phyloP scores from a whole-genome alignment of 148 eudicot genomes.

The Vaccinium myrtillus region DNA sequence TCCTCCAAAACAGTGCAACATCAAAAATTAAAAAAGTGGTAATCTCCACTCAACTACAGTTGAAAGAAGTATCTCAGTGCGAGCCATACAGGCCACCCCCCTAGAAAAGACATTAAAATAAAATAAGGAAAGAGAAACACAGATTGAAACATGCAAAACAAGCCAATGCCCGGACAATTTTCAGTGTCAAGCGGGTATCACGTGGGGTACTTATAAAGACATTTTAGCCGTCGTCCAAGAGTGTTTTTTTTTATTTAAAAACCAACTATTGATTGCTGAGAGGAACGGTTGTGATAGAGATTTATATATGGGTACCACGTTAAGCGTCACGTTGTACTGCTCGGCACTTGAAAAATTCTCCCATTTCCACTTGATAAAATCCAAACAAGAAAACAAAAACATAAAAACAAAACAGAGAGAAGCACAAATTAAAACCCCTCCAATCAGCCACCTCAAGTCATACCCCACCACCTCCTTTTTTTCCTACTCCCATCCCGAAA shows the following conservation, averaged over 20 bases:
- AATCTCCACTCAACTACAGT: background rate
- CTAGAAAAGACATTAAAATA: background rate
- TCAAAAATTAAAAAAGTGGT: background rate
- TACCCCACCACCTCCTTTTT: slow-evolving; percentile 8
- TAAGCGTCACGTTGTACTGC: too few relatives aligned
- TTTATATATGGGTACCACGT: too few relatives aligned
- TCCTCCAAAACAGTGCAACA: too few relatives aligned
- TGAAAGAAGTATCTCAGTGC: background rate
- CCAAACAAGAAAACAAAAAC: background rate
- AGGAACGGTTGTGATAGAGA: too few relatives aligned
- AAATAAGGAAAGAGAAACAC: background rate
- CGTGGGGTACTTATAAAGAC: too few relatives aligned
- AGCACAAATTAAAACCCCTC: slow-evolving; percentile 11
- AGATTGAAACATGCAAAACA: background rate
- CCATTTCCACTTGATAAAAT: background rate
- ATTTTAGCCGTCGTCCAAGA: too few relatives aligned
- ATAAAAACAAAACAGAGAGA: slow-evolving; percentile 1
- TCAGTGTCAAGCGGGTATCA: too few relatives aligned
- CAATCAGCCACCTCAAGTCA: slow-evolving; percentile 29
- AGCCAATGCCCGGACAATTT: background rate
- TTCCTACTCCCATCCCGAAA: slow-evolving; percentile 20
- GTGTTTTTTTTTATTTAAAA: too few relatives aligned
- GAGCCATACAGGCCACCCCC: background rate
- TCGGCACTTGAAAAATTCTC: too few relatives aligned
- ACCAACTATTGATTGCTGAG: too few relatives aligned